Base-by-base conservation (phyloP, 2,329 filamentous ascomycete species). In the Blastomyces emzantsi region DNA sequence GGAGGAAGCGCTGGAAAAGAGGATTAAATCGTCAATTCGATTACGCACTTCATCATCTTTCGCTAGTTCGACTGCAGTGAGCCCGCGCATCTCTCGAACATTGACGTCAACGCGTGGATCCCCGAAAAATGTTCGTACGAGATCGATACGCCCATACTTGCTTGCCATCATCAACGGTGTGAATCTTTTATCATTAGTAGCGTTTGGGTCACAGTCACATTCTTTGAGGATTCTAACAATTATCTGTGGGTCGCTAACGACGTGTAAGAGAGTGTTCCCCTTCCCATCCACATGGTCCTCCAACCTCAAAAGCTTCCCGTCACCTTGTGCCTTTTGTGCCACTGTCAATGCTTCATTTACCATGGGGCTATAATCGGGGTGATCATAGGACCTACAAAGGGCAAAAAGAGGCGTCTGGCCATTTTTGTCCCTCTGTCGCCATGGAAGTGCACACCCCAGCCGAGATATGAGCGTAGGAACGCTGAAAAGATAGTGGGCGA, bases 21-120 rank as follows among this genome's bases (percentile, higher is more conserved):
- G 79, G 1, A 92, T 88, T 66, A 99, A 81, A 73, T 99, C 94
- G 72, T 99, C 94, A 67, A 99, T 97, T 69, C 90, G 88, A 76
- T 97, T 99, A 49, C 94, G 86, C 33, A 99, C 90, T 69, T 99
- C 94, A 73, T 99, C 94, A 70, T 99, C 95, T 74, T 99, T 99
- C 60, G 95, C 94, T 57, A 99, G 82, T 75, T 99, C 94, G 7
- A 97, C 92, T 8, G 94, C 94, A 8, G 93, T 97, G 69, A 99
- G 81, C 0, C 94, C 94, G 64, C 94, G 85, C 19, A 90, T 78
- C 73, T 99, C 95, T 74, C 89, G 90, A 39, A 92, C 86, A 52
- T 88, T 86, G 17, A 93, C 78, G 72, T 99, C 94, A 4, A 97
- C 91, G 69, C 95, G 82, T 30, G 90, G 85, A 73, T 99, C 94